phyloP scores from a whole-genome alignment of 208 protist species.

The Acanthamoeba castellanii region DNA sequence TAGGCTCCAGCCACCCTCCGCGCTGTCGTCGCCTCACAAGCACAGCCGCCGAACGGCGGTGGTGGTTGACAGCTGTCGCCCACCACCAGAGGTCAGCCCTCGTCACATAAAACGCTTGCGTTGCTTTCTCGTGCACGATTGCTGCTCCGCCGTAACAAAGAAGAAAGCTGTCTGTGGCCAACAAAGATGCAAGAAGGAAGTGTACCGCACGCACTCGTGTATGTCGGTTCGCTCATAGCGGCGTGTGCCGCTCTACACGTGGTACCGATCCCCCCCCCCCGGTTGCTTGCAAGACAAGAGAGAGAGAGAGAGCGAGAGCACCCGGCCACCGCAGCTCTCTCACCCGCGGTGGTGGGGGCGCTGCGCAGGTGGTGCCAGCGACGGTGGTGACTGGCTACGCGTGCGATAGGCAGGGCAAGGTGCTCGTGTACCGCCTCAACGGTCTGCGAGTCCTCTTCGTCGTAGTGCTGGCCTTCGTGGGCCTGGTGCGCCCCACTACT shows the following conservation, averaged over 20 bases:
- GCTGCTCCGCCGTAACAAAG: too few relatives aligned
- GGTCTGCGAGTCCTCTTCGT: conserved; percentile 11
- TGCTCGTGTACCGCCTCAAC: not conserved
- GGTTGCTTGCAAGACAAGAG: too few relatives aligned
- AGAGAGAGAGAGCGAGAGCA: too few relatives aligned
- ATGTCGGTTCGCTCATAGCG: not conserved
- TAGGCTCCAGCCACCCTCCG: too few relatives aligned
- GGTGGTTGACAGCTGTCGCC: too few relatives aligned
- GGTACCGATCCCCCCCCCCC: not conserved
- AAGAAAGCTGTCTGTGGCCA: too few relatives aligned
- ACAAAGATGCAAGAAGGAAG: too few relatives aligned
- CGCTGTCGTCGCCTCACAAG: too few relatives aligned
- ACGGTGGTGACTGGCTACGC: not conserved
- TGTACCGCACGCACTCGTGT: not conserved
- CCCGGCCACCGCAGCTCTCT: not conserved
- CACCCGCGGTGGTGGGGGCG: not conserved
- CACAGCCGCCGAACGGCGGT: too few relatives aligned
- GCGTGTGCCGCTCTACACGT: not conserved
- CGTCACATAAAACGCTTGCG: too few relatives aligned
- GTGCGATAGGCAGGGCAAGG: not conserved
- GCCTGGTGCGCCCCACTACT: not conserved
- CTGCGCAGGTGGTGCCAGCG: not conserved
- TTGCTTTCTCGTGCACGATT: too few relatives aligned
- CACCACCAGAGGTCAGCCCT: too few relatives aligned
- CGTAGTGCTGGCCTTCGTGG: not conserved